These are phyloP conservation scores for Usnea hakonensis DNA, from an alignment of 495 filamentous ascomycete genomes.

Conservation along the genomic window DNA sequence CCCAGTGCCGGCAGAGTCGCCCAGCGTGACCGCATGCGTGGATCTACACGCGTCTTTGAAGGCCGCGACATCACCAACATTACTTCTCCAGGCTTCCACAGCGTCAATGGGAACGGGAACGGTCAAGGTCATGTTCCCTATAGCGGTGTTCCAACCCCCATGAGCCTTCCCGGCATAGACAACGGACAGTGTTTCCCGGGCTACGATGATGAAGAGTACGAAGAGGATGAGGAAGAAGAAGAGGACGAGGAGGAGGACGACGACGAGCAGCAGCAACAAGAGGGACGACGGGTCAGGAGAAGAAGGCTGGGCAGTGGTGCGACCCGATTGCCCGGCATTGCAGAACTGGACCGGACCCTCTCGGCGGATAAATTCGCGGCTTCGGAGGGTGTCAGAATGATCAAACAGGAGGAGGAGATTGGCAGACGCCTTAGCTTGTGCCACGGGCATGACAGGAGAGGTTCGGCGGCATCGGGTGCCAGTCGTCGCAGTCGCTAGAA, in stretches of 20 bases:
- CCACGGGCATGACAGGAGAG: not conserved
- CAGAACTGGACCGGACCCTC: conserved; percentile 19
- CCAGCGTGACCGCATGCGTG: conserved; percentile 20
- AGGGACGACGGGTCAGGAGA: not conserved
- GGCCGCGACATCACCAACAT: conserved; percentile 15
- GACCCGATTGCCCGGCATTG: conserved; percentile 19
- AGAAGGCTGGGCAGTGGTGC: not conserved
- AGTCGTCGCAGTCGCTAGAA: not conserved
- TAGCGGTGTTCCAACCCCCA: not conserved
- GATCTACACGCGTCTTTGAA: conserved; percentile 19
- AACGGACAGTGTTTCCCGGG: conserved; percentile 4
- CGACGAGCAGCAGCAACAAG: conserved; percentile 7
- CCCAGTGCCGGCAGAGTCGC: conserved; percentile 17
- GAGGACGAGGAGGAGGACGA: conserved; percentile 4
- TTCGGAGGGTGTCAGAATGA: not conserved
- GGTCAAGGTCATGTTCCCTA: not conserved
- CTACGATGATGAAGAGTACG: conserved; percentile 6
- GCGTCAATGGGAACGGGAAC: conserved; percentile 4
- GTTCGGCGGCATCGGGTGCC: not conserved
- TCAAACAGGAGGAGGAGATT: conserved; percentile 5
- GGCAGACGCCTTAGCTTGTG: not conserved
- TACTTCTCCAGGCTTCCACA: conserved; percentile 10
- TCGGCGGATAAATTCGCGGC: conserved; percentile 11
- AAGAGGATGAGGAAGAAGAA: conserved; percentile 10
- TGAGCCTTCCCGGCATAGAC: conserved; percentile 6